Evolutionary conservation across 352 stramenopile species (phyloP), one percentile per base, ranked within the genome.

Genomic region (Peronospora destructor): DNA sequence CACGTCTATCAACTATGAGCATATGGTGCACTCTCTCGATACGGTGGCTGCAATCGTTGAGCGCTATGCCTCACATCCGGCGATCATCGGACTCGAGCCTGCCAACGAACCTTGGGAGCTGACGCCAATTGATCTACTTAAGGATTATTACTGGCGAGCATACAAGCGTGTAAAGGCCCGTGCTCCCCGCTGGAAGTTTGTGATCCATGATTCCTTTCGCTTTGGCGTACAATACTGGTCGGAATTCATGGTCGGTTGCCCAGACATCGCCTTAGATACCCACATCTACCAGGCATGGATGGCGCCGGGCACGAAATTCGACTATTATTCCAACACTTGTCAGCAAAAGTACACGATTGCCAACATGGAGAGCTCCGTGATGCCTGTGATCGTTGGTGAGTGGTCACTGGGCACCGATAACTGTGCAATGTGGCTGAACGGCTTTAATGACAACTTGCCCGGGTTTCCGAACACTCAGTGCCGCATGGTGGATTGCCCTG

Each of bases 61-160:
- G 48, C 66, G 72, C 13, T 98, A 97, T 59, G 55, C 64, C 6
- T 70, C 63, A 36, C 75, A 97, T 63, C 82, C 84, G 4, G 82
- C 84, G 7, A 79, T 98, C 4, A 59, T 95, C 12, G 92, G 89
- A 8, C 40, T 98, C 13, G 82, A 98, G 59, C 89, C 91, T 16
- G 87, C 96, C 34, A 98, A 98, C 64, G 92, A 98, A 58, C 91
- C 92, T 10, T 97, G 91, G 91, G 83, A 97, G 64, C 77, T 95
- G 35, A 97, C 90, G 82, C 91, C 8, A 3, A 85, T 97, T 16
- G 49, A 94, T 6, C 65, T 85, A 32, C 68, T 97, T 35, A 95
- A 97, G 59, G 63, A 91, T n/a, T 98, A 95, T 64, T 98, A 98
- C 75, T 97, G 90, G 91, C 87, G 96, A 59, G 83, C 83, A 40